Conservation (phyloP, 306 rosid species). For the Nissolia schottii region DNA sequence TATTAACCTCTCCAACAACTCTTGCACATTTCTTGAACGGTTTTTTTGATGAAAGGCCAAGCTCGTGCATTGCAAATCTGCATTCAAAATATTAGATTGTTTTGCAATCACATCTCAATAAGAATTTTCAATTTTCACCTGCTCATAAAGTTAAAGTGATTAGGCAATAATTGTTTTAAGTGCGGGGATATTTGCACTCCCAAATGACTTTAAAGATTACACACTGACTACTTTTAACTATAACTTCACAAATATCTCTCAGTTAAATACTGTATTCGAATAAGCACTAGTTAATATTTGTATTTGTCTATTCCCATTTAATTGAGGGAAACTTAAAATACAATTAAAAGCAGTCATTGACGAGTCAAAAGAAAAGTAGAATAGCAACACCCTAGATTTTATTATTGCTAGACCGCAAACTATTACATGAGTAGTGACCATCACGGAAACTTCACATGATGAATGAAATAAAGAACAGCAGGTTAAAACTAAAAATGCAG, state of each 20-base stretch:
- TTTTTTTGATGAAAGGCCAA: conserved; percentile 79
- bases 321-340: not conserved
- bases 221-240: not conserved
- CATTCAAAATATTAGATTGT: conserved; percentile 24
- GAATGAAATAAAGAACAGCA: not conserved
- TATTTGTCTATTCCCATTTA: not conserved
- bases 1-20: conserved; percentile 96
- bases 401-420: not conserved
- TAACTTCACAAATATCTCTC: not conserved
- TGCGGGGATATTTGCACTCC: not conserved
- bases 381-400: not conserved
- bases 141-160: not conserved
- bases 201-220: not conserved
- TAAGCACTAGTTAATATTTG: not conserved
- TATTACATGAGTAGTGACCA: not conserved
- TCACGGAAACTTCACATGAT: conserved; percentile 5
- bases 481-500: not conserved
- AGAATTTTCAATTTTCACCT: not conserved
- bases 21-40: conserved; percentile 98
- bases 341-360: not conserved
- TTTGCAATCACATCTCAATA: conserved; percentile 11
- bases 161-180: not conserved
- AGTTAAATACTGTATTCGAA: not conserved
- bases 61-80: conserved; percentile 98
- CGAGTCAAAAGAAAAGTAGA: not conserved